Base-by-base conservation (phyloP, 2,329 filamentous ascomycete species). In the Arthrobotrys entomopaga region DNA sequence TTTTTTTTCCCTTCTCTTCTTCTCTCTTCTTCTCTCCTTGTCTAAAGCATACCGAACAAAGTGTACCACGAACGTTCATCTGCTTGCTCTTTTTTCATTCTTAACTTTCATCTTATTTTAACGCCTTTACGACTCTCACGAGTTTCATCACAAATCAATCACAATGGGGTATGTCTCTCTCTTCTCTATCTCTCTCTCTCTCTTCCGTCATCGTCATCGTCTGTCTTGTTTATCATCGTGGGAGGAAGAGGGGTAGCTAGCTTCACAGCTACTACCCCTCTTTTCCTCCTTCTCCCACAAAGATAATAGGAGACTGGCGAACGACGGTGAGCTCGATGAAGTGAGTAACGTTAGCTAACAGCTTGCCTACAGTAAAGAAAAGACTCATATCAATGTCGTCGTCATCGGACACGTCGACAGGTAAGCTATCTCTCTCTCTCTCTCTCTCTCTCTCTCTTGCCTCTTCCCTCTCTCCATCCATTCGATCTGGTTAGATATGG, bases 301-400 rank as follows among this genome's bases (percentile, higher is more conserved):
- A 34, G 29, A 34, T 34, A n/a, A n/a, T n/a, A n/a, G 29, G 10
- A 34, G 29, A 34, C 29, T 6, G 29, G 7, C 26, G 26, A 29
- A 34, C 6, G 5, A 34, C 10, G 29, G 29, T 10, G 29, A 34
- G 29, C 29, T 34, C 29, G 10, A 34, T 34, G 29, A 34, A 8
- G n/a, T 59, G 2, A 26, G 50, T 10, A 34, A 34, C 29, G 29
- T 7, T 34, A 20, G 46, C 66, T 72, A 48, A 72, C 66, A 24
- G 19, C 29, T 34, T 10, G 29, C 22, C 59, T 79, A 81, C 82
- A 94, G 93, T 91, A 98, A 97, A 82, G 91, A 94, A 79, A 96
- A 96, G 91, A 86, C 84, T 86, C 94, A 98, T 86, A 92, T 98
- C 86, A 75, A 75, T 58, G 91, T 97, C 85, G 93, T 97, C 86